phyloP scores from a whole-genome alignment of 345 rosid genomes.

The Arabis alpina region DNA sequence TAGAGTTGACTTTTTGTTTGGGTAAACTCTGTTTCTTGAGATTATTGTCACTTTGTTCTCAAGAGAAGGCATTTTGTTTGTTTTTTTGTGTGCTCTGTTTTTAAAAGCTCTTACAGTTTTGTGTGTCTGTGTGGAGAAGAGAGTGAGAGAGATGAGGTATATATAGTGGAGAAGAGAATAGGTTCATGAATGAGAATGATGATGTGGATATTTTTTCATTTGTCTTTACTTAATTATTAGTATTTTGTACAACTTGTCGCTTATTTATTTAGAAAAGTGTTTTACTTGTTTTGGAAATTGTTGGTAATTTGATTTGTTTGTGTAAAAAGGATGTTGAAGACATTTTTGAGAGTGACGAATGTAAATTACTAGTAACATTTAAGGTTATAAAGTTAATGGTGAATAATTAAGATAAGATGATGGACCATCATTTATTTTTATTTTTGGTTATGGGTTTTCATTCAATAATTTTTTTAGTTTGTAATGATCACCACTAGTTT shows the following conservation, averaged over 20 bases:
- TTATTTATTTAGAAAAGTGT: slow-evolving; percentile 22
- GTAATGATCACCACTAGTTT: slow-evolving; percentile 21
- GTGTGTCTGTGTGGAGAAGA: slow-evolving; percentile 23
- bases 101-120: neutral
- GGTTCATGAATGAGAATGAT: slow-evolving; percentile 60
- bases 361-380: no score
- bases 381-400: no score
- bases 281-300: slow-evolving; percentile 12
- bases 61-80: slow-evolving; percentile 52
- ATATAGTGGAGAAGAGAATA: slow-evolving; percentile 45
- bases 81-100: neutral
- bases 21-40: slow-evolving; percentile 63
- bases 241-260: slow-evolving; percentile 28
- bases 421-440: slow-evolving; percentile 28
- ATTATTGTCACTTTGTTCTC: slow-evolving; percentile 43
- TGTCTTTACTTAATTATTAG: slow-evolving; percentile 14
- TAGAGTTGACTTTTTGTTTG: slow-evolving; percentile 55
- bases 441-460: slow-evolving; percentile 7
- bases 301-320: slow-evolving; percentile 20
- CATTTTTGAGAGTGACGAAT: no score
- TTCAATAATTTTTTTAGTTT: slow-evolving; percentile 15
- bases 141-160: slow-evolving; percentile 27
- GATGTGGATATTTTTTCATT: slow-evolving; percentile 26
- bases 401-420: slow-evolving; percentile 3
- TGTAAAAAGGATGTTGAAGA: neutral